Conservation (phyloP, 495 filamentous ascomycete species). For the Lasiosphaeria ovina region DNA sequence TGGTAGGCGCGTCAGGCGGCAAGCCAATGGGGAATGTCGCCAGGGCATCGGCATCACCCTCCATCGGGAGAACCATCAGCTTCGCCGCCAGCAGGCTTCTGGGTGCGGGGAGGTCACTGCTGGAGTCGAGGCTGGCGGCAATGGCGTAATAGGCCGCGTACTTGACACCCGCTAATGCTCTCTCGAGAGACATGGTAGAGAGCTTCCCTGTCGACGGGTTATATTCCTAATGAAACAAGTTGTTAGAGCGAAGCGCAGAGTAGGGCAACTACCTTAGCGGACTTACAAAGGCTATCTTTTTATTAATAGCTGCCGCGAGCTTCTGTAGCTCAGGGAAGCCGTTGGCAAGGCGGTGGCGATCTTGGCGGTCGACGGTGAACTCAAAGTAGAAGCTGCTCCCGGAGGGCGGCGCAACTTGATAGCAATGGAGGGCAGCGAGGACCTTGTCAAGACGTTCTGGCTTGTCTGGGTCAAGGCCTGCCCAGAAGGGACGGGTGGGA, state of each 20-base stretch:
- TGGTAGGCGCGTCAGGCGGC: not conserved
- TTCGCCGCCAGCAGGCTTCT: slow-evolving; percentile 3
- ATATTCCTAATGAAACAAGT: slow-evolving; percentile 4
- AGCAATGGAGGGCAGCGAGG: slow-evolving; percentile 13
- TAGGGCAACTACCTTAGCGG: not conserved
- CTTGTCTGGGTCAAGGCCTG: slow-evolving; percentile 13
- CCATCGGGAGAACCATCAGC: slow-evolving; percentile 1
- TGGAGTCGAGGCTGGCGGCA: not conserved
- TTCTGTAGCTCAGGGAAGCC: slow-evolving; percentile 12
- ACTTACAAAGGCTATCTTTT: not conserved
- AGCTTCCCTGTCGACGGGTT: slow-evolving; percentile 13
- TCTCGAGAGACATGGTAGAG: not conserved
- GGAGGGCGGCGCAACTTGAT: slow-evolving; percentile 6
- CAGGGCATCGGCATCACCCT: not conserved
- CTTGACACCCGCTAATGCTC: not conserved
- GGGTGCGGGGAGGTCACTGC: slow-evolving; percentile 2
- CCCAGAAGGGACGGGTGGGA: slow-evolving; percentile 12
- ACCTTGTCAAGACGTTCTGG: slow-evolving; percentile 13
- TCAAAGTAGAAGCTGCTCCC: not conserved
- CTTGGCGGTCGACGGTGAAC: slow-evolving; percentile 8
- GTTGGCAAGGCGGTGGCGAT: slow-evolving; percentile 9
- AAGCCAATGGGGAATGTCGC: not conserved
- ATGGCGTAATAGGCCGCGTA: not conserved
- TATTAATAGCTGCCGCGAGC: not conserved
- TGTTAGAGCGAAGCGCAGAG: not conserved